These are phyloP conservation scores for Apiospora rasikravindrae DNA, from an alignment of 2,329 filamentous ascomycete genomes.

Conservation along the genomic window DNA sequence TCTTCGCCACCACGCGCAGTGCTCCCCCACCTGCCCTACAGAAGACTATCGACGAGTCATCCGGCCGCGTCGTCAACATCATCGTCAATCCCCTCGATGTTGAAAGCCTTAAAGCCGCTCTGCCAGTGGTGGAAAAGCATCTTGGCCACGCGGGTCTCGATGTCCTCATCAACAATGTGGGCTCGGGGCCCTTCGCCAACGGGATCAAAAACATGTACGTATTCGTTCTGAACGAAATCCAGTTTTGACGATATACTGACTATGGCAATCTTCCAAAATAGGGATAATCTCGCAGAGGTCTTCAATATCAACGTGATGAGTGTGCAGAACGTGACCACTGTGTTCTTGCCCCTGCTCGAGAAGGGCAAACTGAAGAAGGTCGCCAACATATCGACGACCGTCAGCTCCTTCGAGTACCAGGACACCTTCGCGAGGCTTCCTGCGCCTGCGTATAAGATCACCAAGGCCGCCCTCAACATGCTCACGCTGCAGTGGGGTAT, in stretches of 20 bases:
- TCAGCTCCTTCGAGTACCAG: slow-evolving; percentile 30
- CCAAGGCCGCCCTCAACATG: slow-evolving; percentile 54
- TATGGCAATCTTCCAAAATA: background rate
- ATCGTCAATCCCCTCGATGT: slow-evolving; percentile 44
- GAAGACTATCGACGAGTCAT: slow-evolving; percentile 40
- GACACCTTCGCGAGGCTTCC: slow-evolving; percentile 39
- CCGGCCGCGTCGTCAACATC: slow-evolving; percentile 43
- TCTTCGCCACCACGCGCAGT: slow-evolving; percentile 48
- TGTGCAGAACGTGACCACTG: slow-evolving; percentile 45
- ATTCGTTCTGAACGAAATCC: background rate
- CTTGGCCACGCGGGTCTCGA: slow-evolving; percentile 48
- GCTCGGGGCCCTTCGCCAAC: slow-evolving; percentile 32
- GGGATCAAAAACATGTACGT: slow-evolving; percentile 24
- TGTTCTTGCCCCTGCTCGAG: slow-evolving; percentile 45
- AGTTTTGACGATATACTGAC: background rate
- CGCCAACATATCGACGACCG: slow-evolving; percentile 46
- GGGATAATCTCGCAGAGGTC: slow-evolving; percentile 34
- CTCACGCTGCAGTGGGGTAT: slow-evolving; percentile 50
- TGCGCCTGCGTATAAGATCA: slow-evolving; percentile 37
- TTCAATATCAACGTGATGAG: slow-evolving; percentile 37
- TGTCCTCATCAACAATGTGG: slow-evolving; percentile 49
- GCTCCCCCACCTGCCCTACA: slow-evolving; percentile 39
- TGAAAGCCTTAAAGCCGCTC: slow-evolving; percentile 42
- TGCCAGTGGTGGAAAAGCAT: slow-evolving; percentile 36
- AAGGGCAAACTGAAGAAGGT: slow-evolving; percentile 48